Conservation (phyloP, 371 early-diverging fungal genomes). For the Mucor circinelloides region DNA sequence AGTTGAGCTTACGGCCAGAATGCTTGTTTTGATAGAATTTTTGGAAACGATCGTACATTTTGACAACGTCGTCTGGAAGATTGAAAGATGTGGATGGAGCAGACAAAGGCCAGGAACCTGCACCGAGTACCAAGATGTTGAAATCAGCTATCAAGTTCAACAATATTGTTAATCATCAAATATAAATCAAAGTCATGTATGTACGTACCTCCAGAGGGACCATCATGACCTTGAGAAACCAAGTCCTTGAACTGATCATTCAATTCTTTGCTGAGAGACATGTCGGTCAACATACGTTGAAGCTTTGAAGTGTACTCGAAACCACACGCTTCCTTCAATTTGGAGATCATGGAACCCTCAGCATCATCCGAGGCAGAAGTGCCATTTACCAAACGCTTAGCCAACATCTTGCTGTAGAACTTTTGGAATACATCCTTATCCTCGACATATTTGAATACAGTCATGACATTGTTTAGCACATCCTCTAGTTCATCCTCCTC, state of each 20-base stretch:
- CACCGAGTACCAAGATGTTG: constrained; percentile 82
- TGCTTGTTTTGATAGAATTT: constrained; percentile 84
- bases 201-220: constrained; percentile 43
- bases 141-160: constrained; percentile 68
- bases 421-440: constrained; percentile 96
- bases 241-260: constrained; percentile 65
- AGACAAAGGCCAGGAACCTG: constrained; percentile 91
- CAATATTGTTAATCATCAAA: background rate
- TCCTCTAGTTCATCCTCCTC: constrained; percentile 89
- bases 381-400: constrained; percentile 82
- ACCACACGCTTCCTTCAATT: constrained; percentile 79
- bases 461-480: constrained; percentile 83
- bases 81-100: constrained; percentile 77
- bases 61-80: constrained; percentile 83
- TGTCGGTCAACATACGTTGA: constrained; percentile 90
- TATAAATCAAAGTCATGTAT: background rate
- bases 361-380: constrained; percentile 75
- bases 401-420: constrained; percentile 87
- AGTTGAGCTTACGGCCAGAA: constrained; percentile 84
- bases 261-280: constrained; percentile 76
- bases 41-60: constrained; percentile 81
- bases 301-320: constrained; percentile 89
- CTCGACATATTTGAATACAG: constrained; percentile 85
- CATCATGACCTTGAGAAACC: constrained; percentile 45
- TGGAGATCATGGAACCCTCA: constrained; percentile 73